Base-by-base conservation (phyloP, 129 eudicot genomes). In the Lactuca saligna region DNA sequence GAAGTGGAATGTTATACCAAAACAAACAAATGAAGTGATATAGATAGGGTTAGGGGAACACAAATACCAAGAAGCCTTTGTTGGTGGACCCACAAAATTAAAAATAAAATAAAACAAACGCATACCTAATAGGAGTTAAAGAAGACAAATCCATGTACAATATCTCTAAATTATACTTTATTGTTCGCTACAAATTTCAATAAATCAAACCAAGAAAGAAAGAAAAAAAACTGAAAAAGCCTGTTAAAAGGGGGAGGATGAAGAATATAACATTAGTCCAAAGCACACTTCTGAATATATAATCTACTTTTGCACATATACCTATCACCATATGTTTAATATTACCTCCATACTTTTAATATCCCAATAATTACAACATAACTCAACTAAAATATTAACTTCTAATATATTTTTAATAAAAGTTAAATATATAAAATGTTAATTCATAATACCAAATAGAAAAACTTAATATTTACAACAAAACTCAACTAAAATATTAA, bases 101-200 rank as follows among this genome's bases (percentile, higher is more conserved):
- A 69, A 34, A 66, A 54, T 33, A 32, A 33, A 31, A 66, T 16
- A 6, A 13, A 44, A 51, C 13, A 51, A 66, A 66, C 25, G 33
- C 29, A 37, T 14, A 63, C 8, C 80, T 74, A 75, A 75, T 75
- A 4, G 13, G 54, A 48, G 53, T 58, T 58, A 13, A 35, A 68
- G 56, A 60, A 68, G 55, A 75, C 69, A 68, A 60, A 37, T 75
- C 69, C 62, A 51, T 62, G 51, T 51, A 68, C 80, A 49, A 75
- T 75, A 67, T 60, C 53, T 60, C 68, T 41, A 59, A 12, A 60
- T 29, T 49, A 71, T 48, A 41, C 50, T 71, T 11, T 7, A 46
- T 46, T 48, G 25, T 41, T 65, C 38, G 80, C 80, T 68, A 48
- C 80, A 75, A 75, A 68, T 75, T 54, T 75, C 80, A 68, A 75